Evolutionary conservation across 495 filamentous ascomycete genomes (phyloP).

Genomic region (Aspergillus leporis): DNA sequence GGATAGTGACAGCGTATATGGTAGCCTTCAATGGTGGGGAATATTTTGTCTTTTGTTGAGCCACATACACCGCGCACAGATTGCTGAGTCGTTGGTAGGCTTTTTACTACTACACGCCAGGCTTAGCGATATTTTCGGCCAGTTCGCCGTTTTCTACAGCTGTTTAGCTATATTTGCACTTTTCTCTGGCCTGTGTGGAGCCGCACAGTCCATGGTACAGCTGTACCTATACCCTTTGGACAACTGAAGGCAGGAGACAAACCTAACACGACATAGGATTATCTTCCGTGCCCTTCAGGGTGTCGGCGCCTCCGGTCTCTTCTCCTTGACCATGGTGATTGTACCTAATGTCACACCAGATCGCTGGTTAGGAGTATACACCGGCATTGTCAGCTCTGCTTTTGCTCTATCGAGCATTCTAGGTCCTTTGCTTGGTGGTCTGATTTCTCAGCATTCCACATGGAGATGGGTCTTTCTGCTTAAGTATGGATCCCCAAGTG

Average conservation of each 20-base stretch:
- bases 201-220: slow-evolving; percentile 2
- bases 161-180: slow-evolving; percentile 6
- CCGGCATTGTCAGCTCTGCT: slow-evolving; percentile 11
- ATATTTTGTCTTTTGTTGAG: too few species aligned
- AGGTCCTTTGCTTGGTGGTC: slow-evolving; percentile 9
- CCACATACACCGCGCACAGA: background rate
- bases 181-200: slow-evolving; percentile 7
- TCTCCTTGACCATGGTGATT: background rate
- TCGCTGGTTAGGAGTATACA: background rate
- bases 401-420: slow-evolving; percentile 9
- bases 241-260: background rate
- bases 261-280: slow-evolving; percentile 2
- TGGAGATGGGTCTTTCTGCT: slow-evolving; percentile 15
- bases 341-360: background rate
- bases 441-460: slow-evolving; percentile 8
- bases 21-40: slow-evolving; percentile 8
- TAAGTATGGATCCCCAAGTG: slow-evolving; percentile 8
- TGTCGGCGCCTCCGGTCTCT: slow-evolving; percentile 8
- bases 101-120: slow-evolving; percentile 6
- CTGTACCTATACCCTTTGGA: background rate
- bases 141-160: background rate
- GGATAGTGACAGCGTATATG: slow-evolving; percentile 10
- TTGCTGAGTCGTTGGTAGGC: background rate
- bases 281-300: slow-evolving; percentile 11
- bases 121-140: slow-evolving; percentile 9